Base-by-base conservation (phyloP, 2,329 filamentous ascomycete species). In the Aspergillus sp. region DNA sequence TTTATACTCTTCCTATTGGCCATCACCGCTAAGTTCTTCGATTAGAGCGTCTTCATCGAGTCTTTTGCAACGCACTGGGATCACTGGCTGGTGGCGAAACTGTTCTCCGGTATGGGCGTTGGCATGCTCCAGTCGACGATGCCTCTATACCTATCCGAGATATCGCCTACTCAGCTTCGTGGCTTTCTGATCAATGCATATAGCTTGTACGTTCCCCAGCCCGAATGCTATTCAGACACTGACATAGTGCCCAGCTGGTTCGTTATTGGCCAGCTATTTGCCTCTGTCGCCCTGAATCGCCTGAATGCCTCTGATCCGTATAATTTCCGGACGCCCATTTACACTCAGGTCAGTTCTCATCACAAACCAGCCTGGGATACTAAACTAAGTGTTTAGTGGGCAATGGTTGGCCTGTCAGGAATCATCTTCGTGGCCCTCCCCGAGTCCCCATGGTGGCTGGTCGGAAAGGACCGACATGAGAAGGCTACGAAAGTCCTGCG, bases 81-180 rank as follows among this genome's bases (percentile, higher is more conserved):
- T 6, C 73, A 75, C 60, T 79, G 77, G 76, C 70, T 78, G 0
- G 69, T 74, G 7, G 68, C 68, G 6, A 70, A 70, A 40, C 61
- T 70, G 3, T 69, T 70, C 46, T 68, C 68, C 2, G 78, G 77
- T 12, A 73, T 78, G 56, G 78, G 75, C 3, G 74, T 78, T 1
- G 77, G 77, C 3, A 75, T 75, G 61, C 63, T 80, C 3, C 76
- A 79, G 54, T 71, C 73, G 7, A 78, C 77, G 0, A 57, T 79
- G 33, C 76, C 76, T 0, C 69, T 75, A 0, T 80, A 79, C 56
- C 68, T 80, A 5, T 69, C 76, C 3, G 77, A 80, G 56, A 66
- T 75, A 0, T 73, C 77, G 0, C 77, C 78, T 0, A 73, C 74
- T 0, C 73, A 75, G 7, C 67, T 78, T 1, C 68, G 76, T 17